Base-by-base conservation (phyloP, 2,329 filamentous ascomycete species). In the Zasmidium cellare region DNA sequence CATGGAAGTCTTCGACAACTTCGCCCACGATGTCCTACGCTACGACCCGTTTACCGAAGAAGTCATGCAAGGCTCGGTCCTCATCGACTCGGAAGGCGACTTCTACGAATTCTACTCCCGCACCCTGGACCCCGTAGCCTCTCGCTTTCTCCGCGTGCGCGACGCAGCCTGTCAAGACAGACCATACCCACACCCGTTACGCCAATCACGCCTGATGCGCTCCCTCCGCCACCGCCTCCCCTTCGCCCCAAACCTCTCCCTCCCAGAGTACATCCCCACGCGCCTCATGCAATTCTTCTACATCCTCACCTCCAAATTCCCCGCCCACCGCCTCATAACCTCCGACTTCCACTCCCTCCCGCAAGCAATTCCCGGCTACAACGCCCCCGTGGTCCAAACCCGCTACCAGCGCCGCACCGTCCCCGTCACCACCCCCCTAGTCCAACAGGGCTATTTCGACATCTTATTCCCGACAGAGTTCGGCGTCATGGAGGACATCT, bases 401-500 rank as follows among this genome's bases (percentile, higher is more conserved):
- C 84, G 94, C 61, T 99, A 92, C 75, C 83, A 91, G 76, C 82
- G 94, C 66, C 84, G 86, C 61, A 97, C 91, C 66, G 91, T 99
- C 55, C 90, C 92, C 44, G 94, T 99, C 14, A 83, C 86, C 3
- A 99, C 94, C 3, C 92, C 93, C 54, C 83, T 96, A 73, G 94
- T 96, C 80, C 92, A 97, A 74, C 96, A 99, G 78, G 96, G 94
- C 47, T 97, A 96, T 76, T 99, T 99, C 72, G 96, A 99, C 73
- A 97, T 99, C 68, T 87, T 99, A 72, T 99, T 99, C 78, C 94
- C 94, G 0, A 99, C 94, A 11, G 89, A 99, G 75, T 99, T 99
- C 72, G 82, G 84, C 62, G 88, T 96, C 65, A 88, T 94, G 76
- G 92, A 97, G 75, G 87, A 91, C 68, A 86, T 97, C 67, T 99